A percentile compares a stretch with the other conserved stretches of the same genome.
phyloP scores from a whole-genome alignment of 371 early-diverging fungal species.

The Circinella minor region DNA sequence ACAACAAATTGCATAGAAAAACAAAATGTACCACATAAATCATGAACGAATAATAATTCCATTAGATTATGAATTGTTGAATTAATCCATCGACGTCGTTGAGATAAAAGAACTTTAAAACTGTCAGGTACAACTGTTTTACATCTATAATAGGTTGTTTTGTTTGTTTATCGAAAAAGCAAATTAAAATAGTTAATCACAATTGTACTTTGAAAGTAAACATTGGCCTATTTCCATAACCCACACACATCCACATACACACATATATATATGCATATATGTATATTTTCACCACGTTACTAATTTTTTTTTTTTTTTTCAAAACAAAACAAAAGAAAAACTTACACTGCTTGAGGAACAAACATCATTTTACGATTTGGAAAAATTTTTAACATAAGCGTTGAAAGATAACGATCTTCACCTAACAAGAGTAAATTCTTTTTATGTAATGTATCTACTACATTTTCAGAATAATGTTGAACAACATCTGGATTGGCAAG shows the following conservation, averaged over 20 bases:
- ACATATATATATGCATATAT: too few species aligned
- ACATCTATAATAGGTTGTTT: conserved; percentile 53
- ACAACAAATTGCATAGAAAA: conserved; percentile 99
- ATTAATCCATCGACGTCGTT: conserved; percentile 99
- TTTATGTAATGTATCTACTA: conserved; percentile 97
- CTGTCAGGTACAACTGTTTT: conserved; percentile 96
- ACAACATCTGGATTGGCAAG: conserved; percentile 94
- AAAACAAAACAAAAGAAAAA: background rate
- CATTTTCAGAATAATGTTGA: conserved; percentile 94
- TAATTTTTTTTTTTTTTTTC: too few species aligned
- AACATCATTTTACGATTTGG: conserved; percentile 97
- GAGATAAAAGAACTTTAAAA: conserved; percentile 94
- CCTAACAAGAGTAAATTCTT: conserved; percentile 98
- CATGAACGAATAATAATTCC: conserved; percentile 93
- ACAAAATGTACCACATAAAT: conserved; percentile 98
- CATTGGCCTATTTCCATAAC: too few species aligned
- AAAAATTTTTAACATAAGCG: conserved; percentile 97
- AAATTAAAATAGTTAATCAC: too few species aligned
- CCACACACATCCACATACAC: too few species aligned
- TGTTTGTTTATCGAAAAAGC: too few species aligned
- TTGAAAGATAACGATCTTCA: conserved; percentile 98
- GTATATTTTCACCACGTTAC: too few species aligned
- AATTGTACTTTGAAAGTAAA: too few species aligned
- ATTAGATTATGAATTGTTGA: conserved; percentile 98
- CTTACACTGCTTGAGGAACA: conserved; percentile 85